Conservation (phyloP, 306 rosid genomes). For the Castanospermum australe region DNA sequence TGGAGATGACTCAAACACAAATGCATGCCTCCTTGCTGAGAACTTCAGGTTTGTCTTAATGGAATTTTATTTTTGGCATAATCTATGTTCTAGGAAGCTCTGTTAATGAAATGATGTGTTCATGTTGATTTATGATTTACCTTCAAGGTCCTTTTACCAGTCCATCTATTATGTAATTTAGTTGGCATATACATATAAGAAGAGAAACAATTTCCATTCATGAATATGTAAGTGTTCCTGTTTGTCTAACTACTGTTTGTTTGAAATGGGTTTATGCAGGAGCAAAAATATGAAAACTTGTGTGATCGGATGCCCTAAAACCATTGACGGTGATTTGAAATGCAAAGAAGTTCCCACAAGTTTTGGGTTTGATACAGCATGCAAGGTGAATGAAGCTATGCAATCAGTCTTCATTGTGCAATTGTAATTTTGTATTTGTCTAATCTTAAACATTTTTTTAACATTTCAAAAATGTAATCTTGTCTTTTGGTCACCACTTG, state of each 20-base stretch:
- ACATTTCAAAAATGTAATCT: not conserved
- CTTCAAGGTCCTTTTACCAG: not conserved
- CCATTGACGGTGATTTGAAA: conserved; percentile 96
- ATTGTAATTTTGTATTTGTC: conserved; percentile 7
- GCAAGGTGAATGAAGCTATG: conserved; percentile 67
- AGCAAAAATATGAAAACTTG: conserved; percentile 72
- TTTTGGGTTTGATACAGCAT: conserved; percentile 98
- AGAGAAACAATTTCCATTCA: not conserved
- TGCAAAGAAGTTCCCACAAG: conserved; percentile 97
- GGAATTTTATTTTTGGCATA: not conserved
- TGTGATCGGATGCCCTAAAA: conserved; percentile 97
- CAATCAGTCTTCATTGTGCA: not conserved
- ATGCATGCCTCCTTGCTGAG: conserved; percentile 98
- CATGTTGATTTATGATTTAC: not conserved
- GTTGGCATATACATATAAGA: not conserved
- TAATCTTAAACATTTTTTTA: not conserved
- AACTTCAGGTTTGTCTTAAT: conserved; percentile 69
- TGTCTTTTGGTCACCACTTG: not conserved
- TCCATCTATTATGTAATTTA: not conserved
- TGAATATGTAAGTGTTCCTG: not conserved
- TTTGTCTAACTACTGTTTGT: not conserved
- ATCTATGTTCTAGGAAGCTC: conserved; percentile 6
- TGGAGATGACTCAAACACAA: conserved; percentile 99
- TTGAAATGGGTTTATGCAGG: conserved; percentile 45
- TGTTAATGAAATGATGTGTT: not conserved